Base-by-base conservation (phyloP, 345 rosid species). In the Eucalyptus paniculata region DNA sequence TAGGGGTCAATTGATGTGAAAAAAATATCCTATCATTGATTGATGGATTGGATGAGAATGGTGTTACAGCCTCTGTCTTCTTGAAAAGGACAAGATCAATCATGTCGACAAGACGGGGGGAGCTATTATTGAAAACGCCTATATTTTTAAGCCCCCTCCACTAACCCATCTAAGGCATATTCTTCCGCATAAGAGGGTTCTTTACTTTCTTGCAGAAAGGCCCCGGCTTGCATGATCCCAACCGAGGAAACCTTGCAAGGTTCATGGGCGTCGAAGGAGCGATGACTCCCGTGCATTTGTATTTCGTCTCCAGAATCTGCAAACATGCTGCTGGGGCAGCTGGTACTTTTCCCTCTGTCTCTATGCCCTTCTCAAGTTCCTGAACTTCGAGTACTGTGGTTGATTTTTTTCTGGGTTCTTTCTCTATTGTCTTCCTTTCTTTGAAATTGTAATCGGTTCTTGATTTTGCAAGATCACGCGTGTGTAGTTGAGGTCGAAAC, bases 321-420 rank as follows among this genome's bases (percentile, higher is more conserved):
- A 96, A 93, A 89, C 94, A 93, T 94, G 94, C 96, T 56, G 96
- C 97, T 83, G 98, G 98, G 92, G 90, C 95, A 87, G 97, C 95
- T 17, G 94, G 95, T 93, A 88, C 44, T n/a, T 65, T 47, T 62
- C 42, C 44, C 42, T 88, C 69, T 88, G 26, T 54, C 44, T 87
- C 32, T 47, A 12, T 44, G 13, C 44, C 30, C 37, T 3, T 72
- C 26, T 72, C 44, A 37, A 34, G 40, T 72, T 86, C 88, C 58
- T 53, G 62, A 56, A 86, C 44, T 49, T 45, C 42, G 1, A 86
- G 50, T 54, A 15, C 9, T 32, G 54, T 77, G 30, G 50, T 53
- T 87, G 60, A 53, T 90, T 49, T 54, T 54, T 56, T 23, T 40
- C 85, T 69, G n/a, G 45, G 65, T 47, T 18, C 40, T 32, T 51